Conservation (phyloP, 257 asterid species). For the Nicotiana paniculata region DNA sequence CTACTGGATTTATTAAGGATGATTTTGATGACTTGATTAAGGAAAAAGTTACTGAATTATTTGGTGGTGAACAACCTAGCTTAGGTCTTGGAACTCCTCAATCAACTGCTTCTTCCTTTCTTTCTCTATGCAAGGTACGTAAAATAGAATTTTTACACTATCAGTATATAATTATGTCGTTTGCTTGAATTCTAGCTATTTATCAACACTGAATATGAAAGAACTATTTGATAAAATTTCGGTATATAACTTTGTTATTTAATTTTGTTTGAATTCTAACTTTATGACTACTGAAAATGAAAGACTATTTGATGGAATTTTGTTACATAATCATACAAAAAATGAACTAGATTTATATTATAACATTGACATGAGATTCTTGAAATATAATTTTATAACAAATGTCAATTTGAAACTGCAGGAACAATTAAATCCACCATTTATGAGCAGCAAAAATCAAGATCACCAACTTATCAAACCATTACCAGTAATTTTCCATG, state of each 20-base stretch:
- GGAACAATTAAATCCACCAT: conserved; percentile 42
- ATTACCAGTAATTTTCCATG: conserved; percentile 79
- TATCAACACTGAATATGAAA: too few relatives aligned
- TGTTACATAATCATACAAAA: neutral
- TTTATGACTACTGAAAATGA: neutral
- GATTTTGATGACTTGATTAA: conserved; percentile 26
- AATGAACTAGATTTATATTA: neutral
- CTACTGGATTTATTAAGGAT: conserved; percentile 44
- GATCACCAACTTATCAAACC: conserved; percentile 36
- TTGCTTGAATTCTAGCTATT: neutral
- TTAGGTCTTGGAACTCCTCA: conserved; percentile 49
- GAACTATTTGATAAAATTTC: neutral
- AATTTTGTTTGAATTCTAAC: neutral
- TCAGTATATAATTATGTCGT: neutral
- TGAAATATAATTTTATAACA: neutral
- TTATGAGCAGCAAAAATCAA: conserved; percentile 12
- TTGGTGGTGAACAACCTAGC: conserved; percentile 40
- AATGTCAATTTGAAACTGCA: conserved; percentile 12
- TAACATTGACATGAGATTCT: neutral
- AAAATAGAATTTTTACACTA: too few relatives aligned
- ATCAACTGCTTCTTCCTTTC: conserved; percentile 26
- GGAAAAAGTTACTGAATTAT: conserved; percentile 21
- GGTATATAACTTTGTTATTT: too few relatives aligned
- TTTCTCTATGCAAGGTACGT: conserved; percentile 51
- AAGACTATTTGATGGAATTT: neutral